phyloP scores from a whole-genome alignment of 805 yeast species.

The Lipomyces spencermartinsiae region DNA sequence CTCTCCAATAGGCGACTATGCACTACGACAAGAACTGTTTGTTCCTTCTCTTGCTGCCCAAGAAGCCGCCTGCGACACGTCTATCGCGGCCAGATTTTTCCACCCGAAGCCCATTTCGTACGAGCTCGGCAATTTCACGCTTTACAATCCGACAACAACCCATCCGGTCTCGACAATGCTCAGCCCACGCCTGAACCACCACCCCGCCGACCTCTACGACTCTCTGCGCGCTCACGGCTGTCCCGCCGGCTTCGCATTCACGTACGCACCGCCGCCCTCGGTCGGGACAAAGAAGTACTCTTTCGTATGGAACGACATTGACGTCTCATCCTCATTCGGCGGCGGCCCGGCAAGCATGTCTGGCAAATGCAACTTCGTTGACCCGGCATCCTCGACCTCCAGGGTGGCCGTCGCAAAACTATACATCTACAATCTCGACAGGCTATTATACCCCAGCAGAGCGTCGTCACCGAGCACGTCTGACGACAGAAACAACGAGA shows the following conservation, averaged over 20 bases:
- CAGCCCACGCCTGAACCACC: neutral
- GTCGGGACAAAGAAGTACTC: neutral
- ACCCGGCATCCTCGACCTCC: neutral
- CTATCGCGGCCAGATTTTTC: neutral
- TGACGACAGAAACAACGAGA: neutral
- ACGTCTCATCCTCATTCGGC: slow-evolving; percentile 3
- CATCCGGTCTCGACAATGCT: neutral
- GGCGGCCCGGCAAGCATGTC: neutral
- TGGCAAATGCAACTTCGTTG: slow-evolving; percentile 1
- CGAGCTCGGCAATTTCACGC: neutral
- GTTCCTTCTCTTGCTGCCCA: neutral
- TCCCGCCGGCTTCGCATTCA: neutral
- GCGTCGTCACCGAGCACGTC: neutral
- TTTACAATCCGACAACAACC: neutral
- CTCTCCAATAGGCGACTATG: neutral
- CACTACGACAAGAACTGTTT: neutral
- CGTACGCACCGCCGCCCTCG: neutral
- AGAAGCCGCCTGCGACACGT: neutral
- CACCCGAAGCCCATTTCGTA: neutral
- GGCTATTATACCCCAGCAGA: neutral
- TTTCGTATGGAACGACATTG: neutral
- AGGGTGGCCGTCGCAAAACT: neutral
- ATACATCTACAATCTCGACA: neutral
- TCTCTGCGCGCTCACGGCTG: neutral
- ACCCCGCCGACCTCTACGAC: neutral